Base-by-base conservation (phyloP, 2,329 filamentous ascomycete genomes). In the Colletotrichum liriopes region DNA sequence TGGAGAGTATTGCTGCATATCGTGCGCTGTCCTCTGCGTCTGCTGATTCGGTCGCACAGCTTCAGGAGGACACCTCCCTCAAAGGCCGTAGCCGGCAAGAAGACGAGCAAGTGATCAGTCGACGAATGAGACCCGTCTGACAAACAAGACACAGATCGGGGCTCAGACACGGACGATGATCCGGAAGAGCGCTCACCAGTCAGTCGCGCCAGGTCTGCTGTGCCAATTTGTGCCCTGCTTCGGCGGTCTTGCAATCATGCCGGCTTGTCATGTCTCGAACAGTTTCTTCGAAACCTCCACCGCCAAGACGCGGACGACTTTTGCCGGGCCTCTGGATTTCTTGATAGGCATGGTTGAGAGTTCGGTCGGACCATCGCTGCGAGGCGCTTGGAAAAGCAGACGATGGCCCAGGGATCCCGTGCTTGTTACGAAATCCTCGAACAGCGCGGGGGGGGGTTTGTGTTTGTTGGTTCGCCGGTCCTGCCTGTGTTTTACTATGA, bases 201-300 rank as follows among this genome's bases (percentile, higher is more conserved):
- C 47, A 29, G 23, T 54, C 11, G n/a, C 6, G 35, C 60, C 61
- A 20, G 37, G 16, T n/a, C 26, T 29, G 26, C 12, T 14, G 61
- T 29, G 61, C 61, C 35, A 41, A 16, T n/a, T 43, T 54, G 35
- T 16, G 47, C 61, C 61, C 37, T 64, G 61, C 62, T 55, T 55
- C 64, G 47, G 63, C 49, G 41, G 61, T 29, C 52, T 58, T 37
- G 54, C 54, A 51, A 52, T 45, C 56, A 67, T 56, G 65, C 26
- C 65, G 35, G 43, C 41, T 65, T 62, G n/a, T 59, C 58, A 62
- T 45, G 68, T 71, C 68, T 68, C 37, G 51, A 55, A 52, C 58
- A 49, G 55, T 62, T 45, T 37, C 32, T 32, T 56, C 51, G 52
- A 39, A 47, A 56, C 39, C 29, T 58, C 56, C 64, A 58, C 56